A percentile compares a stretch with the other conserved stretches of the same genome.
Evolutionary conservation across 2,329 filamentous ascomycete species (phyloP).

Genomic region (Fusarium sambucinum): DNA sequence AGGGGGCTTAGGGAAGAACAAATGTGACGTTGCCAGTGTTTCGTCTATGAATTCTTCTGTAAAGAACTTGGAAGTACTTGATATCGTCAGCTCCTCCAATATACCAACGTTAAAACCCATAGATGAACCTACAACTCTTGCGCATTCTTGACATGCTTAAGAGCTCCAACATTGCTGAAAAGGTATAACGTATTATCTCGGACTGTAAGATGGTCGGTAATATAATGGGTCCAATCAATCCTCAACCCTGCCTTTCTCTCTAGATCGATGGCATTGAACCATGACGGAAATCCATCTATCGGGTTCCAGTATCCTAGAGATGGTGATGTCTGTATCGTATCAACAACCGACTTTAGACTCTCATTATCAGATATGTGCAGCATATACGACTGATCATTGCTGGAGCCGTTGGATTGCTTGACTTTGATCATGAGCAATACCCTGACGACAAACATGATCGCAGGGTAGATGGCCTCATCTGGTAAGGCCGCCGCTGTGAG

Average conservation of each 20-base stretch:
- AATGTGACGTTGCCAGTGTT: too few species aligned
- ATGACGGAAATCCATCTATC: not conserved
- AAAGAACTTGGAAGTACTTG: not conserved
- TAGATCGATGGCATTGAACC: not conserved
- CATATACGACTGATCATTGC: not conserved
- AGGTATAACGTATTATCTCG: not conserved
- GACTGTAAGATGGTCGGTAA: not conserved
- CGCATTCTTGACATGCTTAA: accelerated
- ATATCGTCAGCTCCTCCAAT: too few species aligned
- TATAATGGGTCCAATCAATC: not conserved
- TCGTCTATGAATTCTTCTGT: not conserved
- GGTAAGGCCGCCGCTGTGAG: too few species aligned
- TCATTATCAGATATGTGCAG: not conserved
- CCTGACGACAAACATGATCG: not conserved
- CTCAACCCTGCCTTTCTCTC: not conserved
- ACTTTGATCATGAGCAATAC: not conserved
- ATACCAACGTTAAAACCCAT: too few species aligned
- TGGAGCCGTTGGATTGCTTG: too few species aligned
- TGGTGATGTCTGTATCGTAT: not conserved
- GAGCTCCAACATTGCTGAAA: not conserved
- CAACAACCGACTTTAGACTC: not conserved
- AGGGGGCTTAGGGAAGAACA: not conserved
- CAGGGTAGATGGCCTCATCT: not conserved
- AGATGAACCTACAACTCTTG: not conserved
- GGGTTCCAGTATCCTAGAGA: not conserved